Evolutionary conservation across 2,329 filamentous ascomycete genomes (phyloP).

Genomic region (Epichloe scottii): DNA sequence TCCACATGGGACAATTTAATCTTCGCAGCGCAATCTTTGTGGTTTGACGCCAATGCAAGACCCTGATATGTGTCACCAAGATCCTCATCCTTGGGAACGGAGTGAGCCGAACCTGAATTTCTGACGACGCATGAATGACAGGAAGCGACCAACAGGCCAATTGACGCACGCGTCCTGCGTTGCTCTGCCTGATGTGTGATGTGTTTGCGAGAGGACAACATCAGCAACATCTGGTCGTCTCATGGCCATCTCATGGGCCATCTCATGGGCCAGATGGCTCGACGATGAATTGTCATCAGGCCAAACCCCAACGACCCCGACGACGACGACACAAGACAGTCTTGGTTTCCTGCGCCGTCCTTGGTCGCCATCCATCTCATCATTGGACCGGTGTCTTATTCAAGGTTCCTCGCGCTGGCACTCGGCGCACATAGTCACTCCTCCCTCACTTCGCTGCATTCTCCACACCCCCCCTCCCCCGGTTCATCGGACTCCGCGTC

Average conservation of each 20-base stretch:
- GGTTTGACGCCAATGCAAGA: slow-evolving; percentile 3
- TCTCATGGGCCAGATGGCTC: too few species aligned
- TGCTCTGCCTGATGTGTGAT: not conserved
- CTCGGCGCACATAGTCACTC: not conserved
- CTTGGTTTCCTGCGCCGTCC: too few species aligned
- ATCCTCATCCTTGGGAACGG: not conserved
- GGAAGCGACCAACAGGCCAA: slow-evolving; percentile 2
- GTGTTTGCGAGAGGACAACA: too few species aligned
- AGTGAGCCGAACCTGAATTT: not conserved
- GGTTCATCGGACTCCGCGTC: not conserved
- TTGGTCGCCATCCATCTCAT: too few species aligned
- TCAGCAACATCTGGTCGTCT: too few species aligned
- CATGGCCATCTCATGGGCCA: too few species aligned
- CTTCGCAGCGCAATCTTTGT: not conserved
- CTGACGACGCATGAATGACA: not conserved
- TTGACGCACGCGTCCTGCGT: not conserved
- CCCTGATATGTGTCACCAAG: slow-evolving; percentile 1
- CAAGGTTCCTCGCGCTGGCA: not conserved
- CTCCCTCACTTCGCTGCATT: not conserved
- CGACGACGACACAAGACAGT: too few species aligned
- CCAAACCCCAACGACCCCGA: too few species aligned
- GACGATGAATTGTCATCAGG: too few species aligned
- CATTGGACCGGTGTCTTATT: too few species aligned
- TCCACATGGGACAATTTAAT: not conserved
- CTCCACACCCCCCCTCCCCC: not conserved